A percentile compares a stretch with the other conserved stretches of the same genome.
phyloP scores from a whole-genome alignment of 768 basidiomycete genomes.

The Fomitopsis pulvina region DNA sequence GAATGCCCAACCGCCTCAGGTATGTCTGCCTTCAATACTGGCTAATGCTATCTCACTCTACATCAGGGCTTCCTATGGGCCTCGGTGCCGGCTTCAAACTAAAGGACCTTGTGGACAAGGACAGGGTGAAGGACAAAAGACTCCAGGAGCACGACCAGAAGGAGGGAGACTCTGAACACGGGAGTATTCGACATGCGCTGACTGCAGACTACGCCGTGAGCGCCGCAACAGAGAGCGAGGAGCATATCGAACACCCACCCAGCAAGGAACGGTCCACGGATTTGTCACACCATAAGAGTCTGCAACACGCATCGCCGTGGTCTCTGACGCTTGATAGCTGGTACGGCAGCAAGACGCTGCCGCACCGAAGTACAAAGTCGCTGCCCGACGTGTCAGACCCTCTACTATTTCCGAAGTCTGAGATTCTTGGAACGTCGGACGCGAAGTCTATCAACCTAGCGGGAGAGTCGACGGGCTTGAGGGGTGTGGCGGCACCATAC shows the following conservation, averaged over 20 bases:
- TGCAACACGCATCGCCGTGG: constrained; percentile 48
- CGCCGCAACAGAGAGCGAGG: background rate
- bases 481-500: constrained; percentile 53
- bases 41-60: constrained; percentile 1
- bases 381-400: background rate
- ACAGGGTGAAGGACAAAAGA: constrained; percentile 12
- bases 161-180: background rate
- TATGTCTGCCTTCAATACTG: constrained; percentile 17
- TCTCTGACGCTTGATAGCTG: constrained; percentile 72
- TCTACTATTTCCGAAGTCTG: background rate
- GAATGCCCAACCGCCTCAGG: constrained; percentile 82
- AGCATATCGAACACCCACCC: background rate
- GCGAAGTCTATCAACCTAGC: constrained; percentile 23
- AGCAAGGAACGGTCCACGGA: background rate
- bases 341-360: constrained; percentile 34
- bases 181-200: background rate
- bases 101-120: constrained; percentile 42
- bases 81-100: constrained; percentile 72
- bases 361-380: constrained; percentile 1
- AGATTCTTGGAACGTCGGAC: constrained; percentile 27
- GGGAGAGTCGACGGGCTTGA: constrained; percentile 32
- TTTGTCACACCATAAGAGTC: background rate
- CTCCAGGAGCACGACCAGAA: background rate
- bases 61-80: constrained; percentile 67
- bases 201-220: background rate